Conservation (phyloP, 148 eudicot species). For the Vaccinium myrtillus region DNA sequence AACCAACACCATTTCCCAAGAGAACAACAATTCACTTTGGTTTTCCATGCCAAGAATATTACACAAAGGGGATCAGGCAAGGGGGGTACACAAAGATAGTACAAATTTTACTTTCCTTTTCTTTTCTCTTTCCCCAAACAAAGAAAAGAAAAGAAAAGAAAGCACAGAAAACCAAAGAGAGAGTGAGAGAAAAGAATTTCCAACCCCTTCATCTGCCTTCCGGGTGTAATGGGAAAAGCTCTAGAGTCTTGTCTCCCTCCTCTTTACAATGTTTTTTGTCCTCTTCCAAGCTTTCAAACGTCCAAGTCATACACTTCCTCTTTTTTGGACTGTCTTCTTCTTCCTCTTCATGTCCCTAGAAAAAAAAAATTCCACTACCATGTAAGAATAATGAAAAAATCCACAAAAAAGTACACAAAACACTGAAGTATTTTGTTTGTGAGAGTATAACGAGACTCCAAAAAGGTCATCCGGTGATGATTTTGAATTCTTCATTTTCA, state of each 20-base stretch:
- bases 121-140: conserved; percentile 17
- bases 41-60: conserved; percentile 7
- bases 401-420: background rate
- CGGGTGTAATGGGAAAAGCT: conserved; percentile 87
- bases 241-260: conserved; percentile 63
- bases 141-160: background rate
- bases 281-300: conserved; percentile 43
- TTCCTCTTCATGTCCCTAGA: conserved; percentile 37
- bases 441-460: background rate
- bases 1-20: conserved; percentile 7
- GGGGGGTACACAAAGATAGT: background rate
- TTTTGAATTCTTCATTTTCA: background rate
- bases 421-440: background rate
- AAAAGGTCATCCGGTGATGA: background rate
- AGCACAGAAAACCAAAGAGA: background rate
- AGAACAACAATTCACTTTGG: conserved; percentile 6
- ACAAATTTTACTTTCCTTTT: background rate
- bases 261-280: conserved; percentile 24
- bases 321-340: conserved; percentile 56
- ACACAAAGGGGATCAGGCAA: background rate
- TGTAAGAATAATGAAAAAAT: background rate
- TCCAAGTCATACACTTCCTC: conserved; percentile 66
- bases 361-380: background rate
- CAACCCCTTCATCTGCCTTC: conserved; percentile 50
- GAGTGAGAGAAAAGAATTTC: background rate